These are phyloP conservation scores for Coemansia sp. DNA, from an alignment of 192 early-diverging fungal species.

Conservation along the genomic window DNA sequence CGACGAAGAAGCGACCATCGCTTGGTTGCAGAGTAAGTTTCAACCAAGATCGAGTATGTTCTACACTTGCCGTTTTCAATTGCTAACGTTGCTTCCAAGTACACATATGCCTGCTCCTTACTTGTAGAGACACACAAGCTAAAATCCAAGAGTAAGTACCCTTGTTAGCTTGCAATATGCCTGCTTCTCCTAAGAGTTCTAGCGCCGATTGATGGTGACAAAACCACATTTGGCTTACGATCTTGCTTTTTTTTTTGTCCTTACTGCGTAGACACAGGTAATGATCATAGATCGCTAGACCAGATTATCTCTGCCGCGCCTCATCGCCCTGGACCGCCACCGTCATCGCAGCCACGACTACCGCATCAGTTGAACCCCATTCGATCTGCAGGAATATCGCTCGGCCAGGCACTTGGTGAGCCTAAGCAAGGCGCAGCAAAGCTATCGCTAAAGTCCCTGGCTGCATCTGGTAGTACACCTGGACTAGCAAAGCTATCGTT, in stretches of 20 bases:
- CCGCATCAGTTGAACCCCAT: not conserved
- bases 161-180: not conserved
- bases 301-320: slow-evolving; percentile 20
- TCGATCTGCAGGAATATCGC: not conserved
- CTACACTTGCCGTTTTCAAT: not conserved
- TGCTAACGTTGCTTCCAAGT: not conserved
- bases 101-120: not conserved
- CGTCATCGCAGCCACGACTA: not conserved
- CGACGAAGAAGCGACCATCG: slow-evolving; percentile 65
- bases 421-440: not conserved
- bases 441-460: slow-evolving; percentile 23
- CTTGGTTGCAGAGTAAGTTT: slow-evolving; percentile 68
- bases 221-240: not conserved
- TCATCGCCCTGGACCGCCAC: slow-evolving; percentile 36
- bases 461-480: not conserved
- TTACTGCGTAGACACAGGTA: slow-evolving; percentile 11
- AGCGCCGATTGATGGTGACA: not conserved
- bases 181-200: not conserved
- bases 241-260: not conserved
- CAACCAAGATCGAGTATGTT: not conserved
- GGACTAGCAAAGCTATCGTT: slow-evolving; percentile 11
- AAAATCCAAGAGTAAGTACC: slow-evolving; percentile 38
- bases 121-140: slow-evolving; percentile 39
- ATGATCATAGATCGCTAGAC: slow-evolving; percentile 21
- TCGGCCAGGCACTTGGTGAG: not conserved